Evolutionary conservation across 768 basidiomycete genomes (phyloP).

Genomic region (Russula sp.): DNA sequence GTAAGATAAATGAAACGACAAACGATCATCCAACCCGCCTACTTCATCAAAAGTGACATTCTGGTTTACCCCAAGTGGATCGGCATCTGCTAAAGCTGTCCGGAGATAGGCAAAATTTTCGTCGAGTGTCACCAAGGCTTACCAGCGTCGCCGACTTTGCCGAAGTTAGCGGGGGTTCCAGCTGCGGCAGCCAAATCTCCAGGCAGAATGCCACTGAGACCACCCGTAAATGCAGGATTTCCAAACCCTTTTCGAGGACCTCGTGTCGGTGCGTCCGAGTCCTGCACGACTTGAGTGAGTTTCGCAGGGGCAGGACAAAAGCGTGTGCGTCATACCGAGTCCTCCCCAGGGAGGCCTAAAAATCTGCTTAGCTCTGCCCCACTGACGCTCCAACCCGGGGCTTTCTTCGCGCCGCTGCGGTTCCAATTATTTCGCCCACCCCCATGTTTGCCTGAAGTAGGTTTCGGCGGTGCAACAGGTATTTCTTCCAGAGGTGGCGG

Average conservation of each 20-base stretch:
- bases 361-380: conserved; percentile 73
- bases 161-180: conserved; percentile 80
- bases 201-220: conserved; percentile 54
- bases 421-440: conserved; percentile 34
- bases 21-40: conserved; percentile 92
- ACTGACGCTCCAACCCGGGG: conserved; percentile 70
- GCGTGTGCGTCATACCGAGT: conserved; percentile 43
- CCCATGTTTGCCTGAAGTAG: conserved; percentile 23
- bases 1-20: conserved; percentile 26
- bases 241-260: conserved; percentile 66
- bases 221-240: conserved; percentile 37
- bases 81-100: conserved; percentile 84
- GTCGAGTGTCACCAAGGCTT: conserved; percentile 25
- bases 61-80: conserved; percentile 89
- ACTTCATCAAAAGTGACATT: conserved; percentile 96
- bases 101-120: conserved; percentile 18
- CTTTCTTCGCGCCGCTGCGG: conserved; percentile 38
- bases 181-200: conserved; percentile 59
- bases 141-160: conserved; percentile 78
- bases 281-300: conserved; percentile 35
- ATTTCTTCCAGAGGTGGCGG: conserved; percentile 77
- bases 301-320: not conserved
- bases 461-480: conserved; percentile 41
- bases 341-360: conserved; percentile 70
- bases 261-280: conserved; percentile 64